These are phyloP conservation scores for Penicillium janthinellum DNA, from an alignment of 2,329 filamentous ascomycete species.

Conservation along the genomic window DNA sequence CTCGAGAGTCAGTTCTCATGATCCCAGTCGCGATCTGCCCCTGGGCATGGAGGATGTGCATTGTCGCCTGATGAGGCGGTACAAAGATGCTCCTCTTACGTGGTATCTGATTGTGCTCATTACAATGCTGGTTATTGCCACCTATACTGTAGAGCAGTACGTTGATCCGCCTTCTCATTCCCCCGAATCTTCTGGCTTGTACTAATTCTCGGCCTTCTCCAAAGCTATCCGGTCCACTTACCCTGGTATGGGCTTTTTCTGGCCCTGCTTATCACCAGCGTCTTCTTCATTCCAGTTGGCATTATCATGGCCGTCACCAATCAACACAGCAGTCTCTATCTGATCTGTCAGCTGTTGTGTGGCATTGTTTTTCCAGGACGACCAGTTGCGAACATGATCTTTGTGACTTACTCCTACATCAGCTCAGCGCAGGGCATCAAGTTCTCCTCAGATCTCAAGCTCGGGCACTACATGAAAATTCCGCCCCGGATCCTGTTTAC, in stretches of 20 bases:
- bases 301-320: slow-evolving; percentile 94
- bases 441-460: slow-evolving; percentile 82
- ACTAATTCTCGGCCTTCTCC: slow-evolving; percentile 20
- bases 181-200: background rate
- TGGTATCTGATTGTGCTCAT: slow-evolving; percentile 80
- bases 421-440: slow-evolving; percentile 87
- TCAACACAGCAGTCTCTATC: slow-evolving; percentile 82
- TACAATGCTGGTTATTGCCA: slow-evolving; percentile 74
- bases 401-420: slow-evolving; percentile 88
- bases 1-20: slow-evolving; percentile 28
- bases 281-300: slow-evolving; percentile 87
- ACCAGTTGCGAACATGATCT: slow-evolving; percentile 90
- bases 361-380: slow-evolving; percentile 80
- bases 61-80: slow-evolving; percentile 78
- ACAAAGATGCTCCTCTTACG: slow-evolving; percentile 75
- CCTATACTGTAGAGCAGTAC: slow-evolving; percentile 83
- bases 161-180: slow-evolving; percentile 34
- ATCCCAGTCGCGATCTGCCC: slow-evolving; percentile 39
- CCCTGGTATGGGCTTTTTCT: slow-evolving; percentile 86
- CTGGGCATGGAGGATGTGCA: slow-evolving; percentile 78
- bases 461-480: slow-evolving; percentile 65
- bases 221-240: slow-evolving; percentile 73
- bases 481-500: slow-evolving; percentile 62
- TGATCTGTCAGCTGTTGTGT: slow-evolving; percentile 83
- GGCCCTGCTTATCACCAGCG: slow-evolving; percentile 72